Percentiles rank a stretch among this genome's conserved stretches.
Conservation (phyloP, 139 green algal species). For the Micractinium conductrix region DNA sequence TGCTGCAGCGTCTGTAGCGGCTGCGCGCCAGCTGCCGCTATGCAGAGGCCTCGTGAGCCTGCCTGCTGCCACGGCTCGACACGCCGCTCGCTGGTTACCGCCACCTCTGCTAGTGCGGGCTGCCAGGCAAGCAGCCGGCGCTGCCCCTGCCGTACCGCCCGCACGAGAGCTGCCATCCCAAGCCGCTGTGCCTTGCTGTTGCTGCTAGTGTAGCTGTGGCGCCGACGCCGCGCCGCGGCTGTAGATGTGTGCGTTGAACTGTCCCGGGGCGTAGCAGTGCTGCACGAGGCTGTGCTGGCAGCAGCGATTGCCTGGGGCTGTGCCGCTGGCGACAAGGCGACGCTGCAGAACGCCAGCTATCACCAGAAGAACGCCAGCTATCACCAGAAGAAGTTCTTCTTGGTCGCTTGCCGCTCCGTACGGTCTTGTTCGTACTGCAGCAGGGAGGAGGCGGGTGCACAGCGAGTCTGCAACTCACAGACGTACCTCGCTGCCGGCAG, state of each 20-base stretch:
- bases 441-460: neutral
- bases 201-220: neutral
- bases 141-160: constrained; percentile 11
- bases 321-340: no score
- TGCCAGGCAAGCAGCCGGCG: neutral
- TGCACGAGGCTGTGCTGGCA: neutral
- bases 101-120: neutral
- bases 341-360: no score
- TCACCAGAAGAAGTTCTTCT: no score
- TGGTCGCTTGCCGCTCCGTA: no score
- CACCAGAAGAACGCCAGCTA: constrained; percentile 3
- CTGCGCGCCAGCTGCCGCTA: no score
- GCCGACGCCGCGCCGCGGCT: neutral
- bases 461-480: neutral
- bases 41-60: no score
- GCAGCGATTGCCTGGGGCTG: neutral
- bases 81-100: no score
- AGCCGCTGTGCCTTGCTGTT: neutral
- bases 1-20: neutral
- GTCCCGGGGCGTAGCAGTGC: neutral
- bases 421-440: neutral
- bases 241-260: neutral
- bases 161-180: neutral
- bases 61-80: no score
- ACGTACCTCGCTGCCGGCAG: neutral